Evolutionary conservation across 1,284 basidiomycete genomes (phyloP).

Genomic region (Boletus holoroseus): DNA sequence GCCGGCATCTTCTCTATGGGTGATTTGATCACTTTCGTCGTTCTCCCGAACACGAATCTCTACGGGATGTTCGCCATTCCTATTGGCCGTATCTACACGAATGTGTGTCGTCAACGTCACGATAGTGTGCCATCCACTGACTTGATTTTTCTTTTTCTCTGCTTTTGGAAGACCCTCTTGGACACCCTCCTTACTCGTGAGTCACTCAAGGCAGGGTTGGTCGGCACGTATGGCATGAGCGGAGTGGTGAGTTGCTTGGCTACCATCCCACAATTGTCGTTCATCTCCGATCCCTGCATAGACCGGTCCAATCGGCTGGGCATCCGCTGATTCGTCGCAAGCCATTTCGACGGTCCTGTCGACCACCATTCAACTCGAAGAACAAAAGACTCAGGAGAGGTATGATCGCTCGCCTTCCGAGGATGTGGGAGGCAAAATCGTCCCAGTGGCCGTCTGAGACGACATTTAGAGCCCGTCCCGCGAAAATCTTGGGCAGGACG

Average conservation of each 20-base stretch:
- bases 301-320: background rate
- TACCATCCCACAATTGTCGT: background rate
- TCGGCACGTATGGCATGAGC: background rate
- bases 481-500: background rate
- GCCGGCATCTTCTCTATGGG: conserved; percentile 41
- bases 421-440: background rate
- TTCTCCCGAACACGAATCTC: conserved; percentile 23
- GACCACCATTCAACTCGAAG: background rate
- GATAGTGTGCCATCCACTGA: background rate
- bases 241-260: background rate
- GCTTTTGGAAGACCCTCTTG: conserved; percentile 12
- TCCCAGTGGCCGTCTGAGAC: background rate
- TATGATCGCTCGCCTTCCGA: background rate
- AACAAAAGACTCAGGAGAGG: background rate
- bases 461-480: background rate
- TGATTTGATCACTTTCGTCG: conserved; percentile 39
- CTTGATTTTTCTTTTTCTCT: background rate
- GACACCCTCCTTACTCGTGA: conserved; percentile 17
- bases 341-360: too few relatives aligned
- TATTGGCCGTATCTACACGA: conserved; percentile 35
- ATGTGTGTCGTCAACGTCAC: conserved; percentile 18
- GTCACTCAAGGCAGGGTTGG: conserved; percentile 7
- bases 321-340: background rate
- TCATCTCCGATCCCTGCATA: background rate
- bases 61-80: conserved; percentile 33